A percentile compares a stretch with the other conserved stretches of the same genome.
Evolutionary conservation across 2,329 filamentous ascomycete species (phyloP).

Genomic region (Aspergillus thermomutatus): DNA sequence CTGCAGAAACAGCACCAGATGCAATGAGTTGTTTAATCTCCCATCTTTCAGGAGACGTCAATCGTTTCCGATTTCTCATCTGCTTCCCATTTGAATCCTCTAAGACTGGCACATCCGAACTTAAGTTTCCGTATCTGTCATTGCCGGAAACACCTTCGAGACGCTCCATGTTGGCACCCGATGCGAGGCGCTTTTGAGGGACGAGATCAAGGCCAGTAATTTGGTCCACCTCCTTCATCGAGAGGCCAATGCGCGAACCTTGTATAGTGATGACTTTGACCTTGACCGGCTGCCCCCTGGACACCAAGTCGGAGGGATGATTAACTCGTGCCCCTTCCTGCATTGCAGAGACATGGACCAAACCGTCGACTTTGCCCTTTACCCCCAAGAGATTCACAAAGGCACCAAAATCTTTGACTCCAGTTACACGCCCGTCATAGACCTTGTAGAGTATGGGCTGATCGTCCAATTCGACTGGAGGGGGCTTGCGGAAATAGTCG

Average conservation of each 20-base stretch:
- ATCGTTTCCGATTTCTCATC: constrained; percentile 73
- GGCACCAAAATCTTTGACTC: constrained; percentile 90
- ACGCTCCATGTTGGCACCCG: constrained; percentile 84
- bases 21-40: constrained; percentile 96
- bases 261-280: constrained; percentile 91
- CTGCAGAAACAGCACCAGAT: constrained; percentile 86
- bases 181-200: constrained; percentile 73
- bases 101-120: constrained; percentile 59
- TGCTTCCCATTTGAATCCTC: constrained; percentile 57
- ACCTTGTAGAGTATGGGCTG: constrained; percentile 77
- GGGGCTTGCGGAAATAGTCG: constrained; percentile 62
- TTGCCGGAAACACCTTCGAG: constrained; percentile 60
- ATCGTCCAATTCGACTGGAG: constrained; percentile 75
- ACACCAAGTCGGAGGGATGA: constrained; percentile 83
- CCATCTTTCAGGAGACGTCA: constrained; percentile 97
- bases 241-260: constrained; percentile 75
- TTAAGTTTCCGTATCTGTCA: constrained; percentile 55
- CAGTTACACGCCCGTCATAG: constrained; percentile 85
- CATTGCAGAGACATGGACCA: constrained; percentile 91
- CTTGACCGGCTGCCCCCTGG: constrained; percentile 77
- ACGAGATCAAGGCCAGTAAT: constrained; percentile 77
- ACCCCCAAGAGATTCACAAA: constrained; percentile 92
- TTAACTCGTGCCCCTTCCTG: constrained; percentile 81
- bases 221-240: constrained; percentile 98
- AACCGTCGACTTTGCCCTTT: constrained; percentile 80